Evolutionary conservation across 2,329 filamentous ascomycete species (phyloP), one percentile per base, ranked within the genome.

Genomic region (Albophoma yamanashiensis): DNA sequence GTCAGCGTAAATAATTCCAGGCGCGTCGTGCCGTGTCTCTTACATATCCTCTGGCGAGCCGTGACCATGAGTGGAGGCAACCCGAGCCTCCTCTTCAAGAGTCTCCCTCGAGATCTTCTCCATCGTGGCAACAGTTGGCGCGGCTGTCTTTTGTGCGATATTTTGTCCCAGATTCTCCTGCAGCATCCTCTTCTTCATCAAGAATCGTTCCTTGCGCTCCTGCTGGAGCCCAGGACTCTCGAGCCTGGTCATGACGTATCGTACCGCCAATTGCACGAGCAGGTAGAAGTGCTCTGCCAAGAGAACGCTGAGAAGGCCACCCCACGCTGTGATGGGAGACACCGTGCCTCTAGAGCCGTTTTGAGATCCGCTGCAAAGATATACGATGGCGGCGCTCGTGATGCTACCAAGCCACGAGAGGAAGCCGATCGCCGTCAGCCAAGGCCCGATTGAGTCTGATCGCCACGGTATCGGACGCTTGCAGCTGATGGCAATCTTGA

Each of bases 361-460:
- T 1, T 82, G 80, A 59, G 87, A 81, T 58, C 86, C 85, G 65
- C 84, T 88, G 78, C 97, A 97, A 67, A 99, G 85, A 72, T 92
- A 96, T 0, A 96, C 89, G 56, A 97, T 84, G 0, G 92, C 91
- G 0, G 92, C 86, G 59, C 89, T 92, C 6, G 92, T 95, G 61
- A 97, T 78, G 65, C 89, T 94, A 47, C 94, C 94, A 31, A 97
- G 79, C 94, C 94, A 97, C 4, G 91, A 89, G n/a, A 97, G 78
- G 71, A 97, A 95, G 20, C 87, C 88, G 2, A 99, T 79, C 1
- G 89, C 87, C 64, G 92, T 84, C 15, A 97, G 79, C 89, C 92
- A 97, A 0, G 94, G 92, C 0, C 94, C 94, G 66, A 99, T 97
- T 1, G 90, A 94, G 75, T 97, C 94, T 1, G 91, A 87, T 58